Evolutionary conservation across 352 stramenopile species (phyloP).

Genomic region (Paralagenidium karlingii): DNA sequence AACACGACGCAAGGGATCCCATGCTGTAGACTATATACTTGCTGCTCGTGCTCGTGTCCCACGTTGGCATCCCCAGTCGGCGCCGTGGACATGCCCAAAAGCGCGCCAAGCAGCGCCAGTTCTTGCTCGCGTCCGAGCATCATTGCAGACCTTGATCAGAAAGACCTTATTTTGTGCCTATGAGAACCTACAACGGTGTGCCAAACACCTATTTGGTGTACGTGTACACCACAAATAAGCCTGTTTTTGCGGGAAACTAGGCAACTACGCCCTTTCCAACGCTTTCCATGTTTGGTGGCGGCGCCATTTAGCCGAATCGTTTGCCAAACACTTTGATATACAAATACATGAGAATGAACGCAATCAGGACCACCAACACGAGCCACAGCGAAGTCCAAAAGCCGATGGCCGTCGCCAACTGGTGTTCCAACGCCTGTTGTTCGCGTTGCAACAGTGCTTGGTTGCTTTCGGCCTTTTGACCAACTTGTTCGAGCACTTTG

Average conservation of each 20-base stretch:
- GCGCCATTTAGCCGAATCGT: conserved; percentile 68
- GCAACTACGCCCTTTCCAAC: no score
- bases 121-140: conserved; percentile 47
- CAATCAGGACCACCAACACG: conserved; percentile 34
- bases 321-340: conserved; percentile 72
- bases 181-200: no score
- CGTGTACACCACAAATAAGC: no score
- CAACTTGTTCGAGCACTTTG: conserved; percentile 64
- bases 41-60: background rate
- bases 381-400: conserved; percentile 65
- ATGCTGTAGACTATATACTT: conserved; percentile 21
- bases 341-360: conserved; percentile 59
- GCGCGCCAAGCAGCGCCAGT: conserved; percentile 29
- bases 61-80: conserved; percentile 25
- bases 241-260: no score
- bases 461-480: conserved; percentile 57
- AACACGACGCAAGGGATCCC: conserved; percentile 49
- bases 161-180: no score
- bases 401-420: conserved; percentile 57
- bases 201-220: no score
- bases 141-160: no score
- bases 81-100: no score
- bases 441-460: conserved; percentile 42
- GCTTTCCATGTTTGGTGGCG: no score
- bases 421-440: conserved; percentile 39